phyloP scores from a whole-genome alignment of 1,139 yeast species.

The Blastobotrys persicus region DNA sequence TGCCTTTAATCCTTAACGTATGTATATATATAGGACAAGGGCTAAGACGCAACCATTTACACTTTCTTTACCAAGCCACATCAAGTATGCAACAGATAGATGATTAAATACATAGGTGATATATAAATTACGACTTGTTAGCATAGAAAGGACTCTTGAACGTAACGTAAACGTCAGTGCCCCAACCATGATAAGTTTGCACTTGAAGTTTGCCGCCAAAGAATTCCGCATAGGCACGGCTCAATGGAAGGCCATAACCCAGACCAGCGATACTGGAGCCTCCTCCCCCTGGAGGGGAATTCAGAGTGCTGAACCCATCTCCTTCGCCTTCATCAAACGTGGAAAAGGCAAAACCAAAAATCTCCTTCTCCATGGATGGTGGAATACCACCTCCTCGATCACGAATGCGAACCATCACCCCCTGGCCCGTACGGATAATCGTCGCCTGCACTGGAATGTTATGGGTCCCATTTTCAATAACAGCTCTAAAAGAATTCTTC shows the following conservation, averaged over 20 bases:
- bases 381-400: conserved; percentile 90
- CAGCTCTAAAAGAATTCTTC: conserved; percentile 84
- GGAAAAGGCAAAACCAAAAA: conserved; percentile 83
- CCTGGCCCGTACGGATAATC: conserved; percentile 52
- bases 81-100: too few species aligned
- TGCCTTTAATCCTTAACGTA: too few species aligned
- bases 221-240: conserved; percentile 66
- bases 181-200: conserved; percentile 83
- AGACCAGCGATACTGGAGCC: conserved; percentile 85
- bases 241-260: conserved; percentile 92
- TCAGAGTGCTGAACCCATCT: conserved; percentile 50
- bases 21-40: too few species aligned
- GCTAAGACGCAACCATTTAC: too few species aligned
- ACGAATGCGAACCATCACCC: conserved; percentile 58
- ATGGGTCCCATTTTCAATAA: conserved; percentile 57
- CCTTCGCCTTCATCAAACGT: conserved; percentile 63
- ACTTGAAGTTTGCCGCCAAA: conserved; percentile 75
- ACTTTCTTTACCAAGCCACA: too few species aligned
- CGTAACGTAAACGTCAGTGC: conserved; percentile 68
- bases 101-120: too few species aligned
- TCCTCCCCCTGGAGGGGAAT: conserved; percentile 68
- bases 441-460: conserved; percentile 65
- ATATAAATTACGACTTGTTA: too few species aligned
- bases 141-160: conserved; percentile 47
- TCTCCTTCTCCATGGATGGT: conserved; percentile 57